Evolutionary conservation across 257 asterid genomes (phyloP).

Genomic region (Solanum clarkiae): DNA sequence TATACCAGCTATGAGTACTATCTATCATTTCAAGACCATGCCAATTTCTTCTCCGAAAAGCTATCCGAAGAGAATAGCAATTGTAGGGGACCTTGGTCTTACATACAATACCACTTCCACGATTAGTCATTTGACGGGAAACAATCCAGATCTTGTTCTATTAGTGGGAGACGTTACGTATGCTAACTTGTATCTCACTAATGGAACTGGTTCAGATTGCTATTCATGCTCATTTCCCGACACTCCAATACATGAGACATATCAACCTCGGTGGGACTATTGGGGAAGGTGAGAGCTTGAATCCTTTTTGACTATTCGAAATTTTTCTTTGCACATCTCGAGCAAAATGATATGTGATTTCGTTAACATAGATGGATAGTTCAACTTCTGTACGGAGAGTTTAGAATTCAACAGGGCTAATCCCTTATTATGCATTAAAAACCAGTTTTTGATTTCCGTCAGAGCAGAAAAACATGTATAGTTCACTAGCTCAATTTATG

Average conservation of each 20-base stretch:
- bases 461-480: neutral
- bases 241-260: conserved; percentile 90
- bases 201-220: conserved; percentile 86
- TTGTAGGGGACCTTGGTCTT: conserved; percentile 92
- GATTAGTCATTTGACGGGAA: conserved; percentile 44
- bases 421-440: neutral
- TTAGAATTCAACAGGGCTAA: neutral
- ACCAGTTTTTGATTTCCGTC: neutral
- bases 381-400: neutral
- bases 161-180: conserved; percentile 75
- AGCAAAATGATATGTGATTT: neutral
- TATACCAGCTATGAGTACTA: conserved; percentile 53
- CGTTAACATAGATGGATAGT: neutral
- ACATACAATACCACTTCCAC: conserved; percentile 91
- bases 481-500: neutral
- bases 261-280: conserved; percentile 99
- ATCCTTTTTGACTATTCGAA: neutral
- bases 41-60: conserved; percentile 48
- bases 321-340: neutral
- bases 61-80: conserved; percentile 61
- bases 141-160: conserved; percentile 65
- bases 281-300: conserved; percentile 76
- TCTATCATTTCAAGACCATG: conserved; percentile 65
- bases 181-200: conserved; percentile 84
- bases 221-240: conserved; percentile 74